A percentile compares a stretch with the other conserved stretches of the same genome.
Conservation (phyloP, 2,329 filamentous ascomycete species). For the Calonectria pauciramosa region DNA sequence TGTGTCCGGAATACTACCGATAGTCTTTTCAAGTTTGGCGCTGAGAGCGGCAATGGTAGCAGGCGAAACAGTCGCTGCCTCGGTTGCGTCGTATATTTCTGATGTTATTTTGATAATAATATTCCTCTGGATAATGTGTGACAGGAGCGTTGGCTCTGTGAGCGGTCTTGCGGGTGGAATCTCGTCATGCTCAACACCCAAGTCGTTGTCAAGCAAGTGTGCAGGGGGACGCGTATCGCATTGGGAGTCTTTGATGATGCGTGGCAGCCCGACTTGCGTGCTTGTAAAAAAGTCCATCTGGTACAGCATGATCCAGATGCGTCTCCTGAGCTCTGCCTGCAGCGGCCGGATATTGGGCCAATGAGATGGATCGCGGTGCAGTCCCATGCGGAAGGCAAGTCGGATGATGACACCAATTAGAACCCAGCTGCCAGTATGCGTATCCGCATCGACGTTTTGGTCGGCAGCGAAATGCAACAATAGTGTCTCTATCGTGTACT, state of each 20-base stretch:
- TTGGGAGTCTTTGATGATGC: conserved; percentile 37
- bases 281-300: conserved; percentile 39
- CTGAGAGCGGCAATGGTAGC: background rate
- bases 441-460: conserved; percentile 26
- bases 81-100: conserved; percentile 24
- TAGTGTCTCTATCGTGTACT: conserved; percentile 34
- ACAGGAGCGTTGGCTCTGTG: background rate
- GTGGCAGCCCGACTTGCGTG: conserved; percentile 34
- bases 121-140: conserved; percentile 20
- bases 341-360: conserved; percentile 35
- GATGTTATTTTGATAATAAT: conserved; percentile 12
- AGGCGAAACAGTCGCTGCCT: background rate
- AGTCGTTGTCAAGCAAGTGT: conserved; percentile 20
- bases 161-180: conserved; percentile 12
- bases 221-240: conserved; percentile 31
- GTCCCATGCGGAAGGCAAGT: conserved; percentile 35
- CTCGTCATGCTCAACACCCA: conserved; percentile 11
- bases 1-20: conserved; percentile 2
- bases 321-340: conserved; percentile 31
- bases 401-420: conserved; percentile 33
- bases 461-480: conserved; percentile 36
- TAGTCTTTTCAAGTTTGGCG: conserved; percentile 2
- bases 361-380: conserved; percentile 34
- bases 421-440: conserved; percentile 32
- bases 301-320: conserved; percentile 34